Conservation (phyloP, 352 stramenopile species). For the Globisporangium apiculatum region DNA sequence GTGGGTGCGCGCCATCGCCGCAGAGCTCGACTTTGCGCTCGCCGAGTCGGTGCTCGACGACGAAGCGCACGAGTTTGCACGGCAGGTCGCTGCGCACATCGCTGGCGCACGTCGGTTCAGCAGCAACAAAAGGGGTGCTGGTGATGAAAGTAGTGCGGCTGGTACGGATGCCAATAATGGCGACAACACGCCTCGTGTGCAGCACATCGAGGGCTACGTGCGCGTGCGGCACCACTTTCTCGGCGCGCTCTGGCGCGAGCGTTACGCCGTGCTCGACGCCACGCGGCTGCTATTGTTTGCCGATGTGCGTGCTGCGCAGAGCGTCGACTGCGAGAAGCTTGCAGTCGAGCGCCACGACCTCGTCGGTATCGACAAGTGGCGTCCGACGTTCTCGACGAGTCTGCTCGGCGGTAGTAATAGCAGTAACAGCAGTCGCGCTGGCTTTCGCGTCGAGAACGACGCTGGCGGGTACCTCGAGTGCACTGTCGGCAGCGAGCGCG, state of each 20-base stretch:
- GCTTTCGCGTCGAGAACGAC: constrained; percentile 56
- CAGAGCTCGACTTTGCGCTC: constrained; percentile 52
- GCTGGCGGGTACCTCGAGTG: constrained; percentile 56
- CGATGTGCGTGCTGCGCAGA: constrained; percentile 21
- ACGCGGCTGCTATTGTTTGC: constrained; percentile 28
- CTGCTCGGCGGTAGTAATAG: background rate
- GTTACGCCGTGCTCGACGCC: constrained; percentile 32
- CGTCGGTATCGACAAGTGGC: constrained; percentile 42
- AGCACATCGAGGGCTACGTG: constrained; percentile 26
- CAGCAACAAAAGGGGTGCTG: background rate
- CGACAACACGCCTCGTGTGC: background rate
- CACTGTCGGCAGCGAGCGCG: constrained; percentile 21
- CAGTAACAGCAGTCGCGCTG: constrained; percentile 16
- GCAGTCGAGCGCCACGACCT: constrained; percentile 51
- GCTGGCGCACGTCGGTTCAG: constrained; percentile 4
- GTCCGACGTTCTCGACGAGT: constrained; percentile 24
- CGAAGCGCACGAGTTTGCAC: constrained; percentile 41
- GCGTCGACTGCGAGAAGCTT: constrained; percentile 15
- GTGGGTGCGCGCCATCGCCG: constrained; percentile 50
- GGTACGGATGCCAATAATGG: no score
- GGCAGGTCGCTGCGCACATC: constrained; percentile 37
- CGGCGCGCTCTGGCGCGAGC: constrained; percentile 43
- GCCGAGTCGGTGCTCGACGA: constrained; percentile 55
- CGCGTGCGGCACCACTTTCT: constrained; percentile 38
- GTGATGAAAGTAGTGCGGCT: background rate